Evolutionary conservation across 2,329 filamentous ascomycete genomes (phyloP).

Genomic region (Monosporascus ibericus): DNA sequence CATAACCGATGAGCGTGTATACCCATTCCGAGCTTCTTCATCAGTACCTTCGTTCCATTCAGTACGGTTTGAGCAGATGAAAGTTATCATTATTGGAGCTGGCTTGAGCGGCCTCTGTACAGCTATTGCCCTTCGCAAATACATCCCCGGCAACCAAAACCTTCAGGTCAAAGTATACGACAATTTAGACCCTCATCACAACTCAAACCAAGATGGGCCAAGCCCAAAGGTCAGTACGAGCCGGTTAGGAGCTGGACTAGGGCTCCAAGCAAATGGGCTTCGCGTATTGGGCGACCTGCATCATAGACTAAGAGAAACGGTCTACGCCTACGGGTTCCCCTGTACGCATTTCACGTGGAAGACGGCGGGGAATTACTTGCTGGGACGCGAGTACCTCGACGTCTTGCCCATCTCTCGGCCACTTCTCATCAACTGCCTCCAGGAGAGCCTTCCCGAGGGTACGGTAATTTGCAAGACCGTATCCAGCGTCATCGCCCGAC

Average conservation of each 20-base stretch:
- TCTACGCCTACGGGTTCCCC: constrained; percentile 8
- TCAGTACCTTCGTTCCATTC: no score
- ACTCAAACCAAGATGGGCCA: not conserved
- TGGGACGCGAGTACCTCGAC: constrained; percentile 7
- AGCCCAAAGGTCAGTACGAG: constrained; percentile 4
- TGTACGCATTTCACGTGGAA: constrained; percentile 9
- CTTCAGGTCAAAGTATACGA: constrained; percentile 8
- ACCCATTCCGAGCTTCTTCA: no score
- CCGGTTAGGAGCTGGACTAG: constrained; percentile 8
- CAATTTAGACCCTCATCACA: constrained; percentile 1
- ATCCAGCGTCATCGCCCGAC: constrained; percentile 1
- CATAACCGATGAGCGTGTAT: no score
- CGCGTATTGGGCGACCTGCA: constrained; percentile 7
- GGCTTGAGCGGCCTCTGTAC: constrained; percentile 7
- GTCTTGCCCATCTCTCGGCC: constrained; percentile 8
- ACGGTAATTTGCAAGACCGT: constrained; percentile 7
- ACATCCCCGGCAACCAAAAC: constrained; percentile 3
- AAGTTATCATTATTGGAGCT: constrained; percentile 6
- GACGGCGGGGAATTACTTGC: constrained; percentile 4
- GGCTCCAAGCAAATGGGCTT: constrained; percentile 9
- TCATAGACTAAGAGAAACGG: constrained; percentile 1
- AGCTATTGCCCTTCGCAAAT: constrained; percentile 9
- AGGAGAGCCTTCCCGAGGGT: constrained; percentile 4
- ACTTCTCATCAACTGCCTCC: constrained; percentile 7
- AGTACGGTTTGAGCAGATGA: constrained; percentile 1